Base-by-base conservation (phyloP, 108 stramenopile genomes). In the Craspedostauros australis region DNA sequence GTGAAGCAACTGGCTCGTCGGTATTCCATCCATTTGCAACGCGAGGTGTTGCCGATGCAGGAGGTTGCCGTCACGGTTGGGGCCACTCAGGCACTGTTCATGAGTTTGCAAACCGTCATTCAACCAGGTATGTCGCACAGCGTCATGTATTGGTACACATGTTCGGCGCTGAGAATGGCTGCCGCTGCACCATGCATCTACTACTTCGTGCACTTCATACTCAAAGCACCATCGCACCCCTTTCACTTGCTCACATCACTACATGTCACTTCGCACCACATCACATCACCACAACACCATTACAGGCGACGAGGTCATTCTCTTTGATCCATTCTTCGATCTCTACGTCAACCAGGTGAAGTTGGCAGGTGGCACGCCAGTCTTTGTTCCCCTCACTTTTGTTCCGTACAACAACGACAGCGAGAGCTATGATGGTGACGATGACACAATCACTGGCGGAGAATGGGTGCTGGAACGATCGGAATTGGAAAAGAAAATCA, bases 251-350 rank as follows among this genome's bases (percentile, higher is more conserved):
- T n/a, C n/a, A n/a, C n/a, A n/a, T n/a, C n/a, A n/a, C n/a, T n/a
- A n/a, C n/a, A 39, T 15, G n/a, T 42, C 11, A 37, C 39, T 37
- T 54, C 20, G 34, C 12, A 12, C 20, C 15, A 12, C 43, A 16
- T 12, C 43, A 12, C 20, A 7, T 19, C 8, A 9, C 7, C 43
- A 12, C 7, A n/a, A 14, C 47, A 15, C 37, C 39, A n/a, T 49
- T 39, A 3, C 49, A 39, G 95, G 91, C 3, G 96, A 98, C 60
- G 96, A 96, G 60, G 98, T 98, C 4, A 58, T 98, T 28, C 55
- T 95, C 16, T 84, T 97, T 45, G 96, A 99, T 70, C 98, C 98
- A n/a, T 94, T 87, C 70, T 99, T 99, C 60, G 98, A 99, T 54
- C 39, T 92, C 20, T 96, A 96, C 65, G 72, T 79, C 14, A 86